phyloP scores from a whole-genome alignment of 2,329 filamentous ascomycete genomes.

The Coniochaeta sp. region DNA sequence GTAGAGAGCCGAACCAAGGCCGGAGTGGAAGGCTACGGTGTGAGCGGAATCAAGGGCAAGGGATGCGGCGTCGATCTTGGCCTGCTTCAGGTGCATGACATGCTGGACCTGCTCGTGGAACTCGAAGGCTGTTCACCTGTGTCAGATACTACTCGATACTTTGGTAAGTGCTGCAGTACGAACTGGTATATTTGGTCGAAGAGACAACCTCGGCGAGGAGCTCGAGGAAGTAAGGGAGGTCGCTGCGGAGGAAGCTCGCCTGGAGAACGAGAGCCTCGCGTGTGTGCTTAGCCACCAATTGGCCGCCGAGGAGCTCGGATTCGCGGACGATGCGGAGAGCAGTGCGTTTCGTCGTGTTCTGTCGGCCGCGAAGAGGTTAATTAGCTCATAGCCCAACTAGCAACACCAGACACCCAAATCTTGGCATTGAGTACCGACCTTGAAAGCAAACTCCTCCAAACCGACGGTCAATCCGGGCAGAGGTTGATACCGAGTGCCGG shows the following conservation, averaged over 20 bases:
- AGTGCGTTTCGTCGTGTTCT: constrained; percentile 84
- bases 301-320: constrained; percentile 87
- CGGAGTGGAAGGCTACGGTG: constrained; percentile 82
- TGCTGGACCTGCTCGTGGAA: constrained; percentile 81
- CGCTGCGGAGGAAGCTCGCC: constrained; percentile 90
- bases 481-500: constrained; percentile 87
- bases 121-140: constrained; percentile 61
- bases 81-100: constrained; percentile 71
- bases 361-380: constrained; percentile 28
- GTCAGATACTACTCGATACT: constrained; percentile 2
- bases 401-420: not conserved
- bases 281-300: constrained; percentile 81
- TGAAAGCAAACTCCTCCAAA: constrained; percentile 94
- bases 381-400: constrained; percentile 34
- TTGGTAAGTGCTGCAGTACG: constrained; percentile 22
- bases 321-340: constrained; percentile 91
- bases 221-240: constrained; percentile 96
- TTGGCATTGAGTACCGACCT: constrained; percentile 47
- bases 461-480: constrained; percentile 84
- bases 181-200: constrained; percentile 78
- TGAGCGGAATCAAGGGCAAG: constrained; percentile 84
- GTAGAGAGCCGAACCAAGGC: constrained; percentile 73
- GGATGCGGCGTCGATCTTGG: constrained; percentile 54
- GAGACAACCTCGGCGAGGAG: constrained; percentile 86
- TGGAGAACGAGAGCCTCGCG: constrained; percentile 89